Evolutionary conservation across 306 rosid species (phyloP).

Genomic region (Astragalus membranaceus): DNA sequence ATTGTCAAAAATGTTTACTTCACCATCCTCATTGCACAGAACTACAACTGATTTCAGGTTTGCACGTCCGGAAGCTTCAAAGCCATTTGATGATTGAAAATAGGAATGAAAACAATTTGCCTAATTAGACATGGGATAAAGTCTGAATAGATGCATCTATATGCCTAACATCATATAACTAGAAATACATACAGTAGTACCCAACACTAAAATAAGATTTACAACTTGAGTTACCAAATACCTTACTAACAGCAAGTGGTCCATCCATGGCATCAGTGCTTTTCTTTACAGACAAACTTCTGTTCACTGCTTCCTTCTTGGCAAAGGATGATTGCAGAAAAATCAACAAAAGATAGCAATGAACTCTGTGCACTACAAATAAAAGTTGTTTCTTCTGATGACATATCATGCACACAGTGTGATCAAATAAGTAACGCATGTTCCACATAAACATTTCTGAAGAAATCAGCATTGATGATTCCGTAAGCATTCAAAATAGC

Average conservation of each 20-base stretch:
- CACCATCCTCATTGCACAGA: slow-evolving; percentile 58
- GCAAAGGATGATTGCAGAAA: slow-evolving; percentile 46
- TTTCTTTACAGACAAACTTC: slow-evolving; percentile 25
- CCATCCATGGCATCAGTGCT: slow-evolving; percentile 60
- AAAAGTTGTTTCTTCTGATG: slow-evolving; percentile 65
- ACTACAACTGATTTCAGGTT: slow-evolving; percentile 51
- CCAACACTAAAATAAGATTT: background rate
- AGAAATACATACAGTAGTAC: background rate
- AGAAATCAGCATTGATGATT: slow-evolving; percentile 50
- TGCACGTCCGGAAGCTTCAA: slow-evolving; percentile 63
- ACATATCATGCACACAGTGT: slow-evolving; percentile 88
- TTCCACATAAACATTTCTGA: slow-evolving; percentile 42
- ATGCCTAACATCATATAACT: slow-evolving; percentile 9
- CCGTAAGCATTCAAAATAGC: slow-evolving; percentile 50
- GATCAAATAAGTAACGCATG: slow-evolving; percentile 73
- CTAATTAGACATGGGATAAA: background rate
- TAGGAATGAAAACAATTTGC: background rate
- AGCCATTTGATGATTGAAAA: slow-evolving; percentile 55
- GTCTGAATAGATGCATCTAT: background rate
- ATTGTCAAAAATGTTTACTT: slow-evolving; percentile 68
- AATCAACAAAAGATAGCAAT: slow-evolving; percentile 69
- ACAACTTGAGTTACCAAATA: slow-evolving; percentile 20
- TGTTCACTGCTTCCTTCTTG: slow-evolving; percentile 33
- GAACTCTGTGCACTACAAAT: slow-evolving; percentile 54
- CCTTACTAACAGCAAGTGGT: slow-evolving; percentile 55